Percentiles rank a stretch among this genome's conserved stretches.
phyloP scores from a whole-genome alignment of 352 stramenopile species.

The Globisporangium mamillatum region DNA sequence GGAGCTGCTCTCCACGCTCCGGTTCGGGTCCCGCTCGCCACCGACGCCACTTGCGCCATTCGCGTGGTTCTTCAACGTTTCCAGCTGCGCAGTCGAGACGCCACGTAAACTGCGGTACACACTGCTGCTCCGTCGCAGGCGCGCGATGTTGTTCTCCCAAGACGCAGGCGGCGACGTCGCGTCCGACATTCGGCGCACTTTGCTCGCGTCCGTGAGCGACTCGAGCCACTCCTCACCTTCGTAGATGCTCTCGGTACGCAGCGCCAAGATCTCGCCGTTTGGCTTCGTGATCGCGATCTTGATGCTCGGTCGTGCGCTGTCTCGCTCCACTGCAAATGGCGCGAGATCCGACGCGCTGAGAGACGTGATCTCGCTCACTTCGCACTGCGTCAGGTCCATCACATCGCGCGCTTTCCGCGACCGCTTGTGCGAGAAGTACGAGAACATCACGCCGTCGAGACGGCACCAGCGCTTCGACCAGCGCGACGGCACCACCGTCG shows the following conservation, averaged over 20 bases:
- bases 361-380: constrained; percentile 64
- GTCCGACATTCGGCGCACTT: constrained; percentile 31
- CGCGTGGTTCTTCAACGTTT: background rate
- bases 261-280: constrained; percentile 61
- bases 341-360: constrained; percentile 42
- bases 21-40: constrained; percentile 11
- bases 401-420: constrained; percentile 69
- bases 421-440: constrained; percentile 80
- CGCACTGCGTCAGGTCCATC: constrained; percentile 70
- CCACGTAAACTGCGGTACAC: constrained; percentile 15
- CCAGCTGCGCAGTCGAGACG: background rate
- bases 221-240: constrained; percentile 83
- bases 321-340: constrained; percentile 54
- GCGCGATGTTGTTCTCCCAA: constrained; percentile 41
- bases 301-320: constrained; percentile 45
- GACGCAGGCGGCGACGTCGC: constrained; percentile 18
- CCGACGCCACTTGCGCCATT: background rate
- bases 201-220: constrained; percentile 65
- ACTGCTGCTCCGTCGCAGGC: constrained; percentile 24
- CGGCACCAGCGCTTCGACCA: constrained; percentile 87
- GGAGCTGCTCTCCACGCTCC: constrained; percentile 5
- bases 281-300: constrained; percentile 70
- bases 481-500: constrained; percentile 52
- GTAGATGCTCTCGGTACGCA: constrained; percentile 77
- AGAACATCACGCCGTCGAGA: constrained; percentile 72